A percentile compares a stretch with the other conserved stretches of the same genome.
phyloP scores from a whole-genome alignment of 768 basidiomycete genomes.

The Rossbeevera mucosa region DNA sequence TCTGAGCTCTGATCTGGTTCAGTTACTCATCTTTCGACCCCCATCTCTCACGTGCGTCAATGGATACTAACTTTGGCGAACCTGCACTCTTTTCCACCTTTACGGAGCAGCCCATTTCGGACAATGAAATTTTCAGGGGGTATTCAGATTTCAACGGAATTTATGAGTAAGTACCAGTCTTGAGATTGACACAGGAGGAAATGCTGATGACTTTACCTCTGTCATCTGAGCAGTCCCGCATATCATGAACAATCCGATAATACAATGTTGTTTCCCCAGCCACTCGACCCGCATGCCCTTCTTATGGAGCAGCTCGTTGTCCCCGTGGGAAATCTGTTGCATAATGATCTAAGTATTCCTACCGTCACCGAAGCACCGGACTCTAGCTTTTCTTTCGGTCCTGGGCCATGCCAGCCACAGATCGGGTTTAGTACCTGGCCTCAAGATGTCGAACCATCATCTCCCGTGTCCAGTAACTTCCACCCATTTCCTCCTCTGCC shows the following conservation, averaged over 20 bases:
- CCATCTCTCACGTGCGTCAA: background rate
- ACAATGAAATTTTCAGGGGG: background rate
- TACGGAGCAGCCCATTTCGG: background rate
- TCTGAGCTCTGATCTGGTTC: background rate
- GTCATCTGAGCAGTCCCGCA: background rate
- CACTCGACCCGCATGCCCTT: background rate
- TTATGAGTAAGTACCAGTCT: constrained; percentile 1
- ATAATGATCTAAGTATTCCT: background rate
- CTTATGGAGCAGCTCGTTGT: background rate
- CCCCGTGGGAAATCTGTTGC: background rate
- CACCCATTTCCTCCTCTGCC: background rate
- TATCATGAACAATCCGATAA: background rate
- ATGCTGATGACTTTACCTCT: constrained; percentile 1
- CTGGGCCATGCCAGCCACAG: background rate
- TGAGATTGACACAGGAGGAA: background rate
- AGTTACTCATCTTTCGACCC: background rate
- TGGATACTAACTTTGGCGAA: background rate
- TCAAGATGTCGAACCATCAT: background rate
- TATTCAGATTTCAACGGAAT: background rate
- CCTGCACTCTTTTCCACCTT: background rate
- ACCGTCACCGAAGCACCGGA: background rate
- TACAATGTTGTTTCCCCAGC: background rate
- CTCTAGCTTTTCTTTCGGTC: background rate
- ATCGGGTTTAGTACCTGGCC: background rate
- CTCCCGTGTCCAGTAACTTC: background rate